Conservation (phyloP, 805 yeast species). For the Spathaspora sp. region DNA sequence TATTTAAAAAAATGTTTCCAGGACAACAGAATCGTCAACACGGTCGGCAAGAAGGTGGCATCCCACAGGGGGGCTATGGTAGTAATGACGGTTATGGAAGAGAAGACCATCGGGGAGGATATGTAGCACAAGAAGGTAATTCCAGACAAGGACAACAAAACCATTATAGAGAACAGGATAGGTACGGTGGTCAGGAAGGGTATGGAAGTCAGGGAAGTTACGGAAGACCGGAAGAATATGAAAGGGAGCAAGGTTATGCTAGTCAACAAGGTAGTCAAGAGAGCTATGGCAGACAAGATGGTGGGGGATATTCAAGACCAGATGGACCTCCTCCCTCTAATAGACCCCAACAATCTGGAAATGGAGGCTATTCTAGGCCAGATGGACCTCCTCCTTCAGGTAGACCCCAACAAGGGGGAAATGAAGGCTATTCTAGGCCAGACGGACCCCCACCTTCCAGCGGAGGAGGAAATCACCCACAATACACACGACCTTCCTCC, state of each 20-base stretch:
- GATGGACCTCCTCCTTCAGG: slow-evolving; percentile 3
- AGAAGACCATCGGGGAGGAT: slow-evolving; percentile 3
- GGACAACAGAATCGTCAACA: neutral
- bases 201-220: slow-evolving; percentile 2
- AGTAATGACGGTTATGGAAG: slow-evolving; percentile 4
- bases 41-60: neutral
- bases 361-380: slow-evolving; percentile 7
- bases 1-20: neutral
- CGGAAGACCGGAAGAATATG: slow-evolving; percentile 2
- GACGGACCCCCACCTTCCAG: slow-evolving; percentile 4
- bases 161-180: neutral
- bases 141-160: neutral
- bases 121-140: neutral
- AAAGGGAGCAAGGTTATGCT: slow-evolving; percentile 1
- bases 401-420: slow-evolving; percentile 2
- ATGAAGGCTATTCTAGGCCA: slow-evolving; percentile 7
- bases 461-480: slow-evolving; percentile 8
- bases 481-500: slow-evolving; percentile 8
- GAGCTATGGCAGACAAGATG: slow-evolving; percentile 5
- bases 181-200: neutral
- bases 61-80: slow-evolving; percentile 3
- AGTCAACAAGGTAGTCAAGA: neutral
- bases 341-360: neutral
- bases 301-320: slow-evolving; percentile 7
- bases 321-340: slow-evolving; percentile 2